Percentiles rank a stretch among this genome's conserved stretches.
phyloP scores from a whole-genome alignment of 306 rosid species.

The Lathyrus tuberosus region DNA sequence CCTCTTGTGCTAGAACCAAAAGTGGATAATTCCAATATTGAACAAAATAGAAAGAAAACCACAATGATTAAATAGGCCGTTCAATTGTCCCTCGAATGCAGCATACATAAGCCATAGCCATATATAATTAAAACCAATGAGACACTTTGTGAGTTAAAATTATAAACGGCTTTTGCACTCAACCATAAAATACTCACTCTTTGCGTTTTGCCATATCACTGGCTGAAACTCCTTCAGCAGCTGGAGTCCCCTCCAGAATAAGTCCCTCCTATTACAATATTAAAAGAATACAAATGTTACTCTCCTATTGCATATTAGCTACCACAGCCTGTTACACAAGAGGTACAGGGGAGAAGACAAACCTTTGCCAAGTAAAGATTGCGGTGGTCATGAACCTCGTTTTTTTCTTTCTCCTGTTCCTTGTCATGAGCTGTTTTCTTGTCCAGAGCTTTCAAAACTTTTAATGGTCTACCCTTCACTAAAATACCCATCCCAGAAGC shows the following conservation, averaged over 20 bases:
- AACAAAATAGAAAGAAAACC: conserved; percentile 22
- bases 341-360: conserved; percentile 30
- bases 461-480: conserved; percentile 82
- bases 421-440: conserved; percentile 88
- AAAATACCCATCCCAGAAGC: conserved; percentile 72
- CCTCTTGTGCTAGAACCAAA: neutral
- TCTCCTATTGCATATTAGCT: conserved; percentile 35
- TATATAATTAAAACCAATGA: conserved; percentile 9
- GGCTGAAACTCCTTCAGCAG: conserved; percentile 93
- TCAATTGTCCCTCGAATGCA: conserved; percentile 1
- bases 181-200: conserved; percentile 58
- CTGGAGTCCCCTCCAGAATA: conserved; percentile 85
- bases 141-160: conserved; percentile 15
- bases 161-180: conserved; percentile 25
- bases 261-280: conserved; percentile 76
- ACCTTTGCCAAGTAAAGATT: conserved; percentile 90
- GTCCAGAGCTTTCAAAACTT: conserved; percentile 81
- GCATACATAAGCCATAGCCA: neutral
- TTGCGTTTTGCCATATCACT: conserved; percentile 83
- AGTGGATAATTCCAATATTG: conserved; percentile 9
- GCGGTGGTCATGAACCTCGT: conserved; percentile 80
- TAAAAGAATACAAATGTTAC: conserved; percentile 38
- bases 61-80: neutral
- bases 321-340: conserved; percentile 4
- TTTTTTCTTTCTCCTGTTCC: conserved; percentile 69